Base-by-base conservation (phyloP, 2,329 filamentous ascomycete species). In the Curvularia sp. region DNA sequence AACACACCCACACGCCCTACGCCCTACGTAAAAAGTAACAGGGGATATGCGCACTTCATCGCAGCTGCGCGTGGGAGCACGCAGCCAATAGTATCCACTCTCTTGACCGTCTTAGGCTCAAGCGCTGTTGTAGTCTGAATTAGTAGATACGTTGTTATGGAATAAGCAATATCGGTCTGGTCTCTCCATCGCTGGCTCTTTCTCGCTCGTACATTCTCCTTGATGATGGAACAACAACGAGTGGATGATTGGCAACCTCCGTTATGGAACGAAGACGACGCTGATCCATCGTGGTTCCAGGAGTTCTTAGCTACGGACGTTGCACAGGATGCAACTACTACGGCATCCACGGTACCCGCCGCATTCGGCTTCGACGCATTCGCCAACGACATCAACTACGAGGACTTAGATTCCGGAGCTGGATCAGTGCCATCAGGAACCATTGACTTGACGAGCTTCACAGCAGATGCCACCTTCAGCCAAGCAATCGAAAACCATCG, bases 201-300 rank as follows among this genome's bases (percentile, higher is more conserved):
- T 47, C 35, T 5, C 33, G 28, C 44, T 22, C 39, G 52, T 22
- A 30, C 30, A 33, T 31, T 7, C 6, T 30, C 26, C 4, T 13
- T 28, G 15, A 46, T 15, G n/a, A 62, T 62, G 60, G 50, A 49
- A n/a, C 47, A 57, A 15, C 50, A 50, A 18, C 43, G 20, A 35
- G 22, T 49, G n/a, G 18, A 53, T 18, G 10, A 42, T 10, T 63
- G 58, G 58, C 39, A 58, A 1, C 6, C 33, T 5, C 31, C 47
- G 15, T 24, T 33, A 7, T 58, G 58, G 61, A 35, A 41, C 18
- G 52, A 55, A 35, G 46, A 58, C 4, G 39, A 52, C 9, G 28
- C 56, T 3, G 61, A 58, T 18, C 33, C 58, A 26, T 43, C 38
- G 0, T 63, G 51, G 51, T 49, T 56, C 8, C 26, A 46, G 10